A percentile compares a stretch with the other conserved stretches of the same genome.
Evolutionary conservation across 176 grass and related monocot species (phyloP).

Genomic region (Sorghum bicolor): DNA sequence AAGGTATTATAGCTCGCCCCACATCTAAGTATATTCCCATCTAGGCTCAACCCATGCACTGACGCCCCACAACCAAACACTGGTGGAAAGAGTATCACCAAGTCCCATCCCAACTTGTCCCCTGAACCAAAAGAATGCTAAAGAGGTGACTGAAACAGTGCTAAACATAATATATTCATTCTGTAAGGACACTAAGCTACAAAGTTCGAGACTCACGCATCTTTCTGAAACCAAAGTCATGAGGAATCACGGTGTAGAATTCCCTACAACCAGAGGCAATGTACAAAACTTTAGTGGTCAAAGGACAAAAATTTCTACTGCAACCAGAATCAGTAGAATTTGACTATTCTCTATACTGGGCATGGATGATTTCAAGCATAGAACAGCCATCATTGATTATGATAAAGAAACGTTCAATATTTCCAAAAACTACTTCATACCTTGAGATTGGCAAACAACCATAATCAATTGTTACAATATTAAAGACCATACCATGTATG

Average conservation of each 20-base stretch:
- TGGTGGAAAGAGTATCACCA: background rate
- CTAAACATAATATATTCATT: slow-evolving; percentile 16
- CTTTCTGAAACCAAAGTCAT: slow-evolving; percentile 95
- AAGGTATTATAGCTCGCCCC: background rate
- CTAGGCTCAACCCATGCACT: no score
- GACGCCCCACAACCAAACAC: background rate
- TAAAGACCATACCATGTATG: background rate
- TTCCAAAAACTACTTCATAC: slow-evolving; percentile 8
- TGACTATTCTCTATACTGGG: background rate
- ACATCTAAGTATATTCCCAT: background rate
- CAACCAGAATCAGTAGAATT: background rate
- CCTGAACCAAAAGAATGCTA: background rate
- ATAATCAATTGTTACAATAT: background rate
- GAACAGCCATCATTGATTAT: background rate
- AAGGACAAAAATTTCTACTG: background rate
- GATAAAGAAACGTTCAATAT: slow-evolving; percentile 4
- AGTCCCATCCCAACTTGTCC: background rate
- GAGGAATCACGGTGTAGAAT: slow-evolving; percentile 90
- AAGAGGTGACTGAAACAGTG: background rate
- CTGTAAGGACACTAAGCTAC: background rate
- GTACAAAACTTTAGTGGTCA: background rate
- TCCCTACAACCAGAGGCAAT: slow-evolving; percentile 34
- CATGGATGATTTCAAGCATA: background rate
- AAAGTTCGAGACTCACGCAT: slow-evolving; percentile 69
- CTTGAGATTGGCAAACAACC: slow-evolving; percentile 8